Conservation (phyloP, 768 basidiomycete genomes). For the Panus rudis region DNA sequence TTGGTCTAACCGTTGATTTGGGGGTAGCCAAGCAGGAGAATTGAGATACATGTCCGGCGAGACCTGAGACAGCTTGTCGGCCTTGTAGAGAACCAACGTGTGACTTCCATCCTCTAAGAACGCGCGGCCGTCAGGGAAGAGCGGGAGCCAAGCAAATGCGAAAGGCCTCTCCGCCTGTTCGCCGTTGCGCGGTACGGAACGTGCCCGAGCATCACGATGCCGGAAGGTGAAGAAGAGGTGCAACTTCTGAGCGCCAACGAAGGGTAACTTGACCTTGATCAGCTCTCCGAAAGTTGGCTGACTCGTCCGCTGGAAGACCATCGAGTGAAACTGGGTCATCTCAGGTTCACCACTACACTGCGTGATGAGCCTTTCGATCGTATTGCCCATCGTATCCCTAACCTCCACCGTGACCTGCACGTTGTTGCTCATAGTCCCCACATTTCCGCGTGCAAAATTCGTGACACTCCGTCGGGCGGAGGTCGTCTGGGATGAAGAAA, state of each 20-base stretch:
- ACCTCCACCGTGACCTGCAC: slow-evolving; percentile 92
- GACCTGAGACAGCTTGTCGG: slow-evolving; percentile 61
- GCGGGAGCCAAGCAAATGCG: slow-evolving; percentile 87
- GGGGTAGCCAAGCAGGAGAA: slow-evolving; percentile 52
- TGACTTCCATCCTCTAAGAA: slow-evolving; percentile 91
- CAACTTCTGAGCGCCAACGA: slow-evolving; percentile 63
- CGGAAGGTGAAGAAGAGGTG: slow-evolving; percentile 95
- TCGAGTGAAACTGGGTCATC: slow-evolving; percentile 77
- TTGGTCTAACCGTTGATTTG: slow-evolving; percentile 56
- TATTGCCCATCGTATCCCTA: slow-evolving; percentile 58
- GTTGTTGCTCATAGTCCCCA: slow-evolving; percentile 52
- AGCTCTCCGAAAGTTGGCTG: slow-evolving; percentile 92
- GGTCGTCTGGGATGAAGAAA: slow-evolving; percentile 46
- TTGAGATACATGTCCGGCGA: slow-evolving; percentile 65
- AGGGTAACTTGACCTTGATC: slow-evolving; percentile 77
- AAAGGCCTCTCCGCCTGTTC: slow-evolving; percentile 63
- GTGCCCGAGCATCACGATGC: slow-evolving; percentile 53
- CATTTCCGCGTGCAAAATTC: slow-evolving; percentile 49
- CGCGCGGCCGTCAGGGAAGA: slow-evolving; percentile 68
- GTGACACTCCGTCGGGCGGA: slow-evolving; percentile 52
- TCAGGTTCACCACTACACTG: slow-evolving; percentile 82
- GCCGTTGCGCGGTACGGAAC: slow-evolving; percentile 29
- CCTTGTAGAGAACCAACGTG: slow-evolving; percentile 74
- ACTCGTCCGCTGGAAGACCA: slow-evolving; percentile 84
- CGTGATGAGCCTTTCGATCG: slow-evolving; percentile 66